phyloP scores from a whole-genome alignment of 2,329 filamentous ascomycete species.

The Fusarium beomiforme region DNA sequence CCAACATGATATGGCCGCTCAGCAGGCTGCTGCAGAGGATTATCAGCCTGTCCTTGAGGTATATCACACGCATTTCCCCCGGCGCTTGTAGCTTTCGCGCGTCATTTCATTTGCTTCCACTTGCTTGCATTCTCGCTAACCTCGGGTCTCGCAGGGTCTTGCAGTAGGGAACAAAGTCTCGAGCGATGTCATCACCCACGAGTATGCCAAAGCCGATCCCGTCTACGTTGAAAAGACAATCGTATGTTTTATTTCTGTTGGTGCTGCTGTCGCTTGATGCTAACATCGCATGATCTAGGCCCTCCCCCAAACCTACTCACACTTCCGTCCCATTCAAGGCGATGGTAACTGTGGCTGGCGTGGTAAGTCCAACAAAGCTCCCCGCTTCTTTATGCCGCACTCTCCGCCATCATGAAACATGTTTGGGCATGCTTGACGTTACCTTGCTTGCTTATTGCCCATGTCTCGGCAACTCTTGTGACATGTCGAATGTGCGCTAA shows the following conservation, averaged over 20 bases:
- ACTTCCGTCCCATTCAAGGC: constrained; percentile 87
- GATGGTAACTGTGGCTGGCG: constrained; percentile 98
- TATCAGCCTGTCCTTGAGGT: constrained; percentile 69
- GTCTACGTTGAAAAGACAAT: constrained; percentile 87
- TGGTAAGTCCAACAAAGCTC: constrained; percentile 69
- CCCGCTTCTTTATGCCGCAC: constrained; percentile 11
- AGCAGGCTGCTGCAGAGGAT: constrained; percentile 68
- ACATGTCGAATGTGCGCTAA: constrained; percentile 26
- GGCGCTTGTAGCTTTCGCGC: constrained; percentile 7
- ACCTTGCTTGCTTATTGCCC: constrained; percentile 20
- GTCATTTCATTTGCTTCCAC: not conserved
- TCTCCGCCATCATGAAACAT: constrained; percentile 1
- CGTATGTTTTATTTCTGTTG: constrained; percentile 65
- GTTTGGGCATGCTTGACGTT: constrained; percentile 16
- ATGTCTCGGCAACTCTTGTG: constrained; percentile 29
- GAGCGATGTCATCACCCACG: constrained; percentile 79
- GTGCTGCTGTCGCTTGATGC: constrained; percentile 7
- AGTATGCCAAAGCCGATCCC: constrained; percentile 90
- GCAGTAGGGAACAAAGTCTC: constrained; percentile 82
- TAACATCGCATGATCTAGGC: constrained; percentile 60
- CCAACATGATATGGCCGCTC: constrained; percentile 61
- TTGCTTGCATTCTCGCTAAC: constrained; percentile 27
- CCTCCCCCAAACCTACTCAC: constrained; percentile 83
- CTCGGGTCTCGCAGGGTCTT: constrained; percentile 72
- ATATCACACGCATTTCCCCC: constrained; percentile 38